Base-by-base conservation (phyloP, 805 yeast species). In the Blastobotrys mokoenaii region DNA sequence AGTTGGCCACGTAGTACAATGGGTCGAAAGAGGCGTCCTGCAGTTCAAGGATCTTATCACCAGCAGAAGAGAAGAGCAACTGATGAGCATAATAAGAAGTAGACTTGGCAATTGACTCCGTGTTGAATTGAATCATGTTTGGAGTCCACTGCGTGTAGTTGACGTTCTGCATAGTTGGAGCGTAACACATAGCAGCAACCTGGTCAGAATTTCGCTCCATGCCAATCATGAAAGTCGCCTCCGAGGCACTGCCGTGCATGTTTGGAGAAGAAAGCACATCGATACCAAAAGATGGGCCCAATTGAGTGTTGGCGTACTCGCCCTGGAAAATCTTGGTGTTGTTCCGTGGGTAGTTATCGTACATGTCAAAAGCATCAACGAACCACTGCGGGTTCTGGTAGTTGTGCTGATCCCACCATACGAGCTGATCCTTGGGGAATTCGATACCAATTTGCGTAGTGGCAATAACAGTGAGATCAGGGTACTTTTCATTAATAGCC, bases 191-290 rank as follows among this genome's bases (percentile, higher is more conserved):
- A 7, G 37, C 37, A 4, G 37, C 18, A 15, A 34, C 37, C 16
- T 34, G 37, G 16, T 34, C 37, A 8, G 37, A 34, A 14, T 34
- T 34, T 14, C 37, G 37, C 18, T 34, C 37, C 37, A 34, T 34
- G 7, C 37, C 37, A 34, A 34, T 15, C 37, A 34, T 34, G 16
- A 34, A 34, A 10, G 16, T 17, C 3, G 37, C 37, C 18, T 34
- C 37, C 3, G 37, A 15, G 8, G 37, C 37, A 34, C 37, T 34
- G 14, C 18, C 37, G 18, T 34, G 18, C 37, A 34, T 34, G 10
- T 34, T 14, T 14, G 37, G 37, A 12, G 18, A 15, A 10, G 18
- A n/a, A 15, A 34, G 16, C 18, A 17, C 37, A 7, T 34, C 37
- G 18, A 14, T 17, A 3, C 18, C 14, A 14, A 14, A 34, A 4